Base-by-base conservation (phyloP, 148 eudicot species). In the Dianthus caryophyllus region DNA sequence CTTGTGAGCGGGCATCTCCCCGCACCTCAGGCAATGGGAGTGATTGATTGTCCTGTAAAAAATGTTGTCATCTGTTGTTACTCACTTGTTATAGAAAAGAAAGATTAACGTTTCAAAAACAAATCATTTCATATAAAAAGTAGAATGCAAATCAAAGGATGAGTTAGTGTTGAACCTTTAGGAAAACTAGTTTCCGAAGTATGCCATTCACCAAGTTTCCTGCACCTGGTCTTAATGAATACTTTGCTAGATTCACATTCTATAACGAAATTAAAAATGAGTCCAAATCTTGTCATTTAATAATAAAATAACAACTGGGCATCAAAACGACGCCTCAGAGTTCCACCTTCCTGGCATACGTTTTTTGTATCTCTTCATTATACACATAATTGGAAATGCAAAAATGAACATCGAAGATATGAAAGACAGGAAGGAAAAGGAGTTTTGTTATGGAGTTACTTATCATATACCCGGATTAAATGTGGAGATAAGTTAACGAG, bases 181-280 rank as follows among this genome's bases (percentile, higher is more conserved):
- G 85, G 54, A 69, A 61, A 51, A 78, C 84, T 48, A 93, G 75
- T 77, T 87, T 93, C 75, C 98, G 84, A 14, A 93, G 94, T 51
- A 93, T 77, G 39, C 89, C 98, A 80, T 93, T 93, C 73, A 93
- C 98, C 98, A 93, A 83, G 79, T 89, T 89, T 46, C 98, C 98
- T 69, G 98, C 98, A 68, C 98, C 98, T 49, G 94, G 88, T 75
- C 98, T 89, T 48, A 93, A 89, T 47, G 96, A 85, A 79, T 76
- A 75, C 82, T 89, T 93, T 55, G 98, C 98, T 66, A 93, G 95
- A 81, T 80, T 86, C 61, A 93, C 98, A 80, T 86, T 93, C 98
- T 93, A 83, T 66, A 70, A 68, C 15, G 12, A 14, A 14, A 64
- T 60, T 46, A 49, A 27, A 20, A 48, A 25, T 51, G 26, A 59